Base-by-base conservation (phyloP, 164 flowering plant genomes). In the Houttuynia cordata region DNA sequence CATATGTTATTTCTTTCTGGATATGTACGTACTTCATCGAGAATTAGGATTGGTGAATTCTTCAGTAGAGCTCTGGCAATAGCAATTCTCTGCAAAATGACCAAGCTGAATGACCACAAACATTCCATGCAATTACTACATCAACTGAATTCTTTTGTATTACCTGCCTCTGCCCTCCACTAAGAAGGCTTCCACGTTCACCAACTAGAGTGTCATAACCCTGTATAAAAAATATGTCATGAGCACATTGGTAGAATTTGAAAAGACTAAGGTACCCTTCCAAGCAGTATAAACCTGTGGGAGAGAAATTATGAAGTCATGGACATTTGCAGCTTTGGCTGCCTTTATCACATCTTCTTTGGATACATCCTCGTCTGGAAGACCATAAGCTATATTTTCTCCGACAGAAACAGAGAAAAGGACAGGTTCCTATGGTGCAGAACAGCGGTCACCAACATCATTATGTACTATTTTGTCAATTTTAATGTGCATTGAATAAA, bases 141-240 rank as follows among this genome's bases (percentile, higher is more conserved):
- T 60, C 34, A 7, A 0, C 40, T 24, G 22, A 21, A 30, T 25
- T n/a, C 12, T 41, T 23, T 19, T 54, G 18, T 24, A 41, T 39
- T 82, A 92, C 98, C 96, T 92, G 98, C 61, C 93, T 82, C 78
- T 93, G 99, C 62, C 97, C 99, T 53, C 97, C 99, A 69, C 97
- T 90, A 65, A 93, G 74, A 47, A 88, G 68, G 59, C 97, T 84
- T 70, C 97, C 99, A 57, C 97, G 94, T 68, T 93, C 99, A 68
- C 99, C 99, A 64, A 90, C 99, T 42, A 75, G 82, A 19, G 99
- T 93, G 73, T 83, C 91, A 71, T 93, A 90, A 57, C 97, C 97
- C 97, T 93, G 7, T 64, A 71, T 45, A 50, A 63, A 60, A 41
- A 14, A 67, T 60, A 56, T 42, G 18, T 54, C 18, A n/a, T 19